Evolutionary conservation across 2,329 filamentous ascomycete species (phyloP).

Genomic region (Gnomoniopsis smithogilvyi): DNA sequence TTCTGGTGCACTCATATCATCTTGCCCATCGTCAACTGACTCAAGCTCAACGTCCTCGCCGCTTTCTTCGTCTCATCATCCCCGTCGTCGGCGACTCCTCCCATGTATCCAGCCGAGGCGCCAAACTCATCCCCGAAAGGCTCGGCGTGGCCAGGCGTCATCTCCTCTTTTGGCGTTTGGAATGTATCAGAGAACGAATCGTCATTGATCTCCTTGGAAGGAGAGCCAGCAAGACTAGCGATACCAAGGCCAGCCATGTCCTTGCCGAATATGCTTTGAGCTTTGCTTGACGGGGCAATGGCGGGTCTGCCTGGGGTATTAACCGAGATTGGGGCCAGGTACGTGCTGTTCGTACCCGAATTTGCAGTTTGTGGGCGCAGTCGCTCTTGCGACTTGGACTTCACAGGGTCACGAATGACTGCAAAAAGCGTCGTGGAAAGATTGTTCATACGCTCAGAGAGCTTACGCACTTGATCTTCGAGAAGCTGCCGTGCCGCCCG

Average conservation of each 20-base stretch:
- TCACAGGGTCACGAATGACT: slow-evolving; percentile 32
- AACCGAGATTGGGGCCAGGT: slow-evolving; percentile 12
- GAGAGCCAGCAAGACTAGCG: slow-evolving; percentile 9
- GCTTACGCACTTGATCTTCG: slow-evolving; percentile 52
- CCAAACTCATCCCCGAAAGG: slow-evolving; percentile 39
- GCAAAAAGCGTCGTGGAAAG: slow-evolving; percentile 40
- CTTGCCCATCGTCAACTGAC: slow-evolving; percentile 52
- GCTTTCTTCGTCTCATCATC: slow-evolving; percentile 44
- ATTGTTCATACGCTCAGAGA: slow-evolving; percentile 48
- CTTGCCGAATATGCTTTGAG: slow-evolving; percentile 29
- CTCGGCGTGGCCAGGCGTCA: slow-evolving; percentile 22
- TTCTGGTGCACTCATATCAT: slow-evolving; percentile 19
- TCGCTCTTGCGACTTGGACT: slow-evolving; percentile 30
- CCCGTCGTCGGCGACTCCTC: slow-evolving; percentile 27
- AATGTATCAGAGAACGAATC: slow-evolving; percentile 43
- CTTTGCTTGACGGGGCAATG: slow-evolving; percentile 19
- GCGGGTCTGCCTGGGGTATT: slow-evolving; percentile 7
- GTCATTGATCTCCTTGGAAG: slow-evolving; percentile 28
- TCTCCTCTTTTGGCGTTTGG: slow-evolving; percentile 49
- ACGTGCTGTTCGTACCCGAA: slow-evolving; percentile 19
- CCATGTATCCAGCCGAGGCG: slow-evolving; percentile 26
- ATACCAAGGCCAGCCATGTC: slow-evolving; percentile 29
- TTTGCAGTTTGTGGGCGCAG: slow-evolving; percentile 20
- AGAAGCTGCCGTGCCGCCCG: slow-evolving; percentile 52
- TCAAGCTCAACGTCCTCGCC: slow-evolving; percentile 62